Base-by-base conservation (phyloP, 2,329 filamentous ascomycete species). In the Claviceps sorghi region DNA sequence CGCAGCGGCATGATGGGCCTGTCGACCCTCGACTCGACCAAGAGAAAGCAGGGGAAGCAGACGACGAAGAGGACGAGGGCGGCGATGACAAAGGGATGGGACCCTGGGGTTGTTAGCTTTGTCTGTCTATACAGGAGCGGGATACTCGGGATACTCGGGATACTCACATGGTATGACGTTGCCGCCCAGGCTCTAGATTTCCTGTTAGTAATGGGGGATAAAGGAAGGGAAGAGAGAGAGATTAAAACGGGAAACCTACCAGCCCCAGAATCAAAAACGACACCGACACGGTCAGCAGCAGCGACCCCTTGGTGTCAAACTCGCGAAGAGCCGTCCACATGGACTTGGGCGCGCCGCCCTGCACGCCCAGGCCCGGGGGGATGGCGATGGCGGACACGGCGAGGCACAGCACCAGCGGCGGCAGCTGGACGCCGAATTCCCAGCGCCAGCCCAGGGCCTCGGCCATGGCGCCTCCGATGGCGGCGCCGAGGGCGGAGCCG, bases 401-500 rank as follows among this genome's bases (percentile, higher is more conserved):
- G 45, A 78, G 64, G 55, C 72, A 75, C 1, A 77, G 48, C 0
- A 74, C 29, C 32, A 82, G 60, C 0, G 71, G 67, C 2, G 77
- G 73, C 3, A 83, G 68, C 64, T 84, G 80, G 8, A 83, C 65
- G 51, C 78, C 78, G 61, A 83, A 88, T 52, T 83, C 82, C 80
- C 82, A 85, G 43, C 85, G 72, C 84, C 84, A 89, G 32, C 85
- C 85, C 1, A 88, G 65, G 36, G 70, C 72, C 60, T 88, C 84
- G 26, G 82, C 83, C 61, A 89, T 78, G 50, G 80, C 72, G 1
- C 84, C 84, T 15, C 84, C 85, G 7, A 85, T 71, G 0, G 83
- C 83, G 1, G 83, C 84, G 2, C 85, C 85, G 2, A 80, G 68
- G 7, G 77, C 73, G 2, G 75, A 71, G 0, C 72, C 76, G n/a